phyloP scores from a whole-genome alignment of 352 stramenopile genomes.

The Phytopythium litorale region DNA sequence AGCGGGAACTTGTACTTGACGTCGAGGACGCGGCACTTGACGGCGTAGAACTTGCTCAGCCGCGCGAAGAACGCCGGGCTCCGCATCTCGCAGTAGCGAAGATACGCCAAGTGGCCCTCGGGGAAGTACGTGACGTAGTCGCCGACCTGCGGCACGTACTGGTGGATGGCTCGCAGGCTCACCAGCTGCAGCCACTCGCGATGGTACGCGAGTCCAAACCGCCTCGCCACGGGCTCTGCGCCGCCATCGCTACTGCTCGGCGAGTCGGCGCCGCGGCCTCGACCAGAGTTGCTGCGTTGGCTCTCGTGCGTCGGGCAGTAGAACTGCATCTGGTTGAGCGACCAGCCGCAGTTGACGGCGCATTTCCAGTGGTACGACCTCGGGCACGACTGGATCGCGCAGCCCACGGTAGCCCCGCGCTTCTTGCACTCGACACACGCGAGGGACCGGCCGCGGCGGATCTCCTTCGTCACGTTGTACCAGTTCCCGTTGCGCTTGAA shows the following conservation, averaged over 20 bases:
- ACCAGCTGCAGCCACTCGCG: slow-evolving; percentile 75
- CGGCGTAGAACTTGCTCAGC: slow-evolving; percentile 52
- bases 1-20: slow-evolving; percentile 77
- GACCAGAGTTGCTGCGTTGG: slow-evolving; percentile 3
- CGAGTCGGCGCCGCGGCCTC: background rate
- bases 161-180: slow-evolving; percentile 41
- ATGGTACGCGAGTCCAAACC: slow-evolving; percentile 67
- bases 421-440: slow-evolving; percentile 63
- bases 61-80: slow-evolving; percentile 44
- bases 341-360: slow-evolving; percentile 64
- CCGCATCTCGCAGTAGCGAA: slow-evolving; percentile 27
- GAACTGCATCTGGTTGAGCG: slow-evolving; percentile 77
- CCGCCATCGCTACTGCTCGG: slow-evolving; percentile 7
- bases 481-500: slow-evolving; percentile 75
- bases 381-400: slow-evolving; percentile 51
- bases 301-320: slow-evolving; percentile 60
- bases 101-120: slow-evolving; percentile 60
- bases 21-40: slow-evolving; percentile 75
- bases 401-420: slow-evolving; percentile 76
- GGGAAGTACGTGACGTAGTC: slow-evolving; percentile 84
- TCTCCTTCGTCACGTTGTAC: slow-evolving; percentile 85
- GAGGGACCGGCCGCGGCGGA: slow-evolving; percentile 69
- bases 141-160: slow-evolving; percentile 78
- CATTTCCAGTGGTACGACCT: slow-evolving; percentile 86
- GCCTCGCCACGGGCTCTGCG: slow-evolving; percentile 43